Evolutionary conservation across 768 basidiomycete genomes (phyloP).

Genomic region (Tephrocybe sp.): DNA sequence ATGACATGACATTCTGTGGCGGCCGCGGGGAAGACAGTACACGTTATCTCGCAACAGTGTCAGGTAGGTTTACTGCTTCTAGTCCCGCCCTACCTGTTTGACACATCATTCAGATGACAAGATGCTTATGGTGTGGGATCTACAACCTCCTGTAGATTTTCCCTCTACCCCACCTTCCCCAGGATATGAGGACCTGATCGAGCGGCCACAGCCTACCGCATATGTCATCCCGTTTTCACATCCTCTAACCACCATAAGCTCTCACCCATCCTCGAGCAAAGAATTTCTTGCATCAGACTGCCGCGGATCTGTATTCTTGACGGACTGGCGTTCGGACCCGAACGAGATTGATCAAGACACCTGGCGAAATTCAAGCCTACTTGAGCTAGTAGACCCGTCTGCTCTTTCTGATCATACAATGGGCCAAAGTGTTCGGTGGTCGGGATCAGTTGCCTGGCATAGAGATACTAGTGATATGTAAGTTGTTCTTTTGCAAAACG

Average conservation of each 20-base stretch:
- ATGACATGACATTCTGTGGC: constrained; percentile 79
- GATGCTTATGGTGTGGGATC: constrained; percentile 86
- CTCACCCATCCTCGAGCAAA: constrained; percentile 73
- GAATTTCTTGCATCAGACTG: constrained; percentile 80
- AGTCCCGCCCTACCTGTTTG: constrained; percentile 6
- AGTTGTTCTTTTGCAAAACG: constrained; percentile 20
- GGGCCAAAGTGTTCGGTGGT: constrained; percentile 45
- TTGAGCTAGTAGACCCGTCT: constrained; percentile 74
- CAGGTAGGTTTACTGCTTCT: constrained; percentile 44
- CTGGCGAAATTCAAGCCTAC: constrained; percentile 62
- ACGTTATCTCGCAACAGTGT: constrained; percentile 80
- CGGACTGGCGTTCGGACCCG: constrained; percentile 83
- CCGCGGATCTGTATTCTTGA: constrained; percentile 70
- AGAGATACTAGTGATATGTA: constrained; percentile 72
- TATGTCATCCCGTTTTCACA: constrained; percentile 75
- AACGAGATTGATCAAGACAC: constrained; percentile 48
- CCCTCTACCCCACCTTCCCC: constrained; percentile 36
- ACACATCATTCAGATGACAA: constrained; percentile 59
- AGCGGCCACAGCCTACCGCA: constrained; percentile 71
- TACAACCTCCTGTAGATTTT: constrained; percentile 56
- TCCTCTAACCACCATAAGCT: constrained; percentile 65
- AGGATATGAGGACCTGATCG: constrained; percentile 23
- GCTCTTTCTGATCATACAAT: constrained; percentile 54
- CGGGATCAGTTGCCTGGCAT: constrained; percentile 70
- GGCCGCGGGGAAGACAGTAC: constrained; percentile 66